A percentile compares a stretch with the other conserved stretches of the same genome.
These are phyloP conservation scores for Aspergillus chevalieri DNA, from an alignment of 2,329 filamentous ascomycete species.

Conservation along the genomic window DNA sequence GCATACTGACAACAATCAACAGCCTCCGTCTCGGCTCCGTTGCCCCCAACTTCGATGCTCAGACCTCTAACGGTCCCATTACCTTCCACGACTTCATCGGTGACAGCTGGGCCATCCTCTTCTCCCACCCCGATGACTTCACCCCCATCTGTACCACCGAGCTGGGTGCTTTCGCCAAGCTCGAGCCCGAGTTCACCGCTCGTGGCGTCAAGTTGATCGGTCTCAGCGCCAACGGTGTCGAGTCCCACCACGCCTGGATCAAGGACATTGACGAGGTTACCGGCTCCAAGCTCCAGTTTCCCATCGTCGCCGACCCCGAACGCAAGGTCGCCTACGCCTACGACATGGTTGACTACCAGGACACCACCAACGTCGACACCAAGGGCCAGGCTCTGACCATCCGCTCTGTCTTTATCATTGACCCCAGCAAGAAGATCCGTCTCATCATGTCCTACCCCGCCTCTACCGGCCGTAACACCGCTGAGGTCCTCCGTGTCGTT, in stretches of 20 bases:
- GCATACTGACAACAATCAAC: slow-evolving; percentile 10
- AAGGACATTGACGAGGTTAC: slow-evolving; percentile 79
- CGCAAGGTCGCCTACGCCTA: slow-evolving; percentile 70
- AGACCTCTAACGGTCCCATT: slow-evolving; percentile 61
- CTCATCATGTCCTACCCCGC: slow-evolving; percentile 91
- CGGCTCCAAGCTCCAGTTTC: slow-evolving; percentile 64
- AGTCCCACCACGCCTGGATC: slow-evolving; percentile 83
- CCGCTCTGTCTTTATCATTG: slow-evolving; percentile 90
- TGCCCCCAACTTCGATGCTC: slow-evolving; percentile 64
- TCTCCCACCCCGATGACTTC: slow-evolving; percentile 72
- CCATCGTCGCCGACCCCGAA: slow-evolving; percentile 77
- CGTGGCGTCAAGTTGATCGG: slow-evolving; percentile 88
- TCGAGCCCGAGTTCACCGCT: slow-evolving; percentile 82
- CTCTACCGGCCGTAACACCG: slow-evolving; percentile 77
- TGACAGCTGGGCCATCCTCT: slow-evolving; percentile 63
- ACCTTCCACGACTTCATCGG: slow-evolving; percentile 69
- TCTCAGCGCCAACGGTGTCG: slow-evolving; percentile 75
- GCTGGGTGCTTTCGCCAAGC: slow-evolving; percentile 87
- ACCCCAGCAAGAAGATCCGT: slow-evolving; percentile 89
- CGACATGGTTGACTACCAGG: slow-evolving; percentile 82
- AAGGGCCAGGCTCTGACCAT: slow-evolving; percentile 88
- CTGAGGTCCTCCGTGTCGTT: slow-evolving; percentile 71
- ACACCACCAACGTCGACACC: slow-evolving; percentile 72
- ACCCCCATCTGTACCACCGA: slow-evolving; percentile 96
- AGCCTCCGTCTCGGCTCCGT: slow-evolving; percentile 60